These are phyloP conservation scores for Cynara cardunculus DNA, from an alignment of 129 eudicot genomes.

Conservation along the genomic window DNA sequence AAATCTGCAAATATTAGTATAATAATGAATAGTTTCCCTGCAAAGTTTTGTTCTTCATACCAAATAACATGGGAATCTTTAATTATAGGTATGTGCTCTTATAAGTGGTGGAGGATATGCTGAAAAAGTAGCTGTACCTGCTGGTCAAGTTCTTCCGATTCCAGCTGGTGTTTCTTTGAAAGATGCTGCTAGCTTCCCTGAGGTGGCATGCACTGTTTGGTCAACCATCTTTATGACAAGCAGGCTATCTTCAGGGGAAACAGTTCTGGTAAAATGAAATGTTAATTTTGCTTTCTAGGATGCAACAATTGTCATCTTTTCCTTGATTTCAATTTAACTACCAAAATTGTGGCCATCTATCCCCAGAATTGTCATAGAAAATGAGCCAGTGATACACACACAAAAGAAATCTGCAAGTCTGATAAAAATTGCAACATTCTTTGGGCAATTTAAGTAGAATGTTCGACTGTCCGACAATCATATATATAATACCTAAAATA, in stretches of 20 bases:
- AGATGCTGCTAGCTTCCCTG: constrained; percentile 97
- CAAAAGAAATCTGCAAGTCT: not conserved
- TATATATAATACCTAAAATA: not conserved
- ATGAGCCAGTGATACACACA: not conserved
- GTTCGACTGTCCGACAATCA: not conserved
- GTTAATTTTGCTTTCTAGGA: not conserved
- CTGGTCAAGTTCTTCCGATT: constrained; percentile 82
- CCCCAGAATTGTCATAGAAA: not conserved
- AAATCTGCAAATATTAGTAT: not conserved
- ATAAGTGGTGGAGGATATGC: constrained; percentile 96
- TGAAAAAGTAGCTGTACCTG: constrained; percentile 90
- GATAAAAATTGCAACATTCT: not conserved
- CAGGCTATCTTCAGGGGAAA: constrained; percentile 76
- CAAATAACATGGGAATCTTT: constrained; percentile 6
- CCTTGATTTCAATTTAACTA: not conserved
- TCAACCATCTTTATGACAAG: constrained; percentile 96
- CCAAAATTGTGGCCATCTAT: not conserved
- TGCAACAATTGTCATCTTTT: not conserved
- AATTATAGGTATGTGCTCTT: constrained; percentile 84
- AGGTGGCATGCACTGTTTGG: constrained; percentile 99
- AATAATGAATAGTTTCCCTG: not conserved
- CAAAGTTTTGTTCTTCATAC: not conserved
- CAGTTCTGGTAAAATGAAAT: constrained; percentile 60
- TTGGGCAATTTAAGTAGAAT: not conserved
- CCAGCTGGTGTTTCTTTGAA: constrained; percentile 81